These are phyloP conservation scores for Exophiala sp. DNA, from an alignment of 2,329 filamentous ascomycete species.

Conservation along the genomic window DNA sequence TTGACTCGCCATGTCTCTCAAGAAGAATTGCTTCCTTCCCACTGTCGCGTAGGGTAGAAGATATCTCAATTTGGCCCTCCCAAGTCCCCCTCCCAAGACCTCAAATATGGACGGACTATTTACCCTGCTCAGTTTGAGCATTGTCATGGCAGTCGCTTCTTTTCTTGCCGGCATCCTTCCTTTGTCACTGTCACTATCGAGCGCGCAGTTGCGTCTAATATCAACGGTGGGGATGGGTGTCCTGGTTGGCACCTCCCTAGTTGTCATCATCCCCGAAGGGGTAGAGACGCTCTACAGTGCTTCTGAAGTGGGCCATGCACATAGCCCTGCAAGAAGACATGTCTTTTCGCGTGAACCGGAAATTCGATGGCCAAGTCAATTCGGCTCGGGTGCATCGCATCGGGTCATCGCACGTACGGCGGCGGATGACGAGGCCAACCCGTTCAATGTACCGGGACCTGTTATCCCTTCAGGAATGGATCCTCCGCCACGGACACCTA, in stretches of 20 bases:
- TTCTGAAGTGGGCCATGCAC: constrained; percentile 23
- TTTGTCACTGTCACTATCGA: constrained; percentile 78
- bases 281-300: constrained; percentile 78
- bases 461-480: constrained; percentile 28
- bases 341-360: constrained; percentile 29
- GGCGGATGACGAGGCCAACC: constrained; percentile 15
- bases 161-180: constrained; percentile 90
- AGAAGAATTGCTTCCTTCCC: neutral
- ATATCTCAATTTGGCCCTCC: neutral
- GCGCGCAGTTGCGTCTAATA: constrained; percentile 79
- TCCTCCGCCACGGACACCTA: constrained; percentile 29
- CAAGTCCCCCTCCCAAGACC: neutral
- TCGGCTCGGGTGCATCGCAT: neutral
- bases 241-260: constrained; percentile 86
- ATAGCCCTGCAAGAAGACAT: constrained; percentile 32
- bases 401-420: constrained; percentile 1
- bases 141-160: constrained; percentile 65
- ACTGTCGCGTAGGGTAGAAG: constrained; percentile 1
- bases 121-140: constrained; percentile 59
- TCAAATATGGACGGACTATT: constrained; percentile 55
- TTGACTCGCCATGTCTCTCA: neutral
- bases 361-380: constrained; percentile 30
- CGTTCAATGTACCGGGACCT: constrained; percentile 31
- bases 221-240: constrained; percentile 91
- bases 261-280: constrained; percentile 96